Conservation (phyloP, 495 filamentous ascomycete genomes). For the Penicillium dipodomyicola region DNA sequence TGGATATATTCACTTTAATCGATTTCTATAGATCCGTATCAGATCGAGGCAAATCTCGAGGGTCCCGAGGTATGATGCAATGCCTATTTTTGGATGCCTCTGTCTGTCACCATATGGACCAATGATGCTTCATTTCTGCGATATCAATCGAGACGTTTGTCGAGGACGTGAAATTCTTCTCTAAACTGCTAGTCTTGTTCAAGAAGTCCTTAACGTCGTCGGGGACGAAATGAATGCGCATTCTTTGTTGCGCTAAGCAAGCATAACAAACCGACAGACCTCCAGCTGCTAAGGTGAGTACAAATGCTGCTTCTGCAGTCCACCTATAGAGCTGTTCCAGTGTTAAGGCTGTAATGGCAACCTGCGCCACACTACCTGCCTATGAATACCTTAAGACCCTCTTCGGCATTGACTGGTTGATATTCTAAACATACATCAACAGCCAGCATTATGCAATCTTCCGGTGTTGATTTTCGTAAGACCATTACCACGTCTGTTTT, state of each 20-base stretch:
- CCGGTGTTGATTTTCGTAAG: background rate
- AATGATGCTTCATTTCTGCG: too few relatives aligned
- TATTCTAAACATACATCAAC: background rate
- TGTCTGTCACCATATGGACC: too few relatives aligned
- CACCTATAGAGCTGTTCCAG: background rate
- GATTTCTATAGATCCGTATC: background rate
- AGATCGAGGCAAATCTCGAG: too few relatives aligned
- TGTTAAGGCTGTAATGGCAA: background rate
- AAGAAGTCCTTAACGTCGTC: background rate
- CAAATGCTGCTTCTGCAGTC: background rate
- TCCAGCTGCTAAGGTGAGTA: background rate
- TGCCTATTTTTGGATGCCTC: too few relatives aligned
- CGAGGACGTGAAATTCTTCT: background rate
- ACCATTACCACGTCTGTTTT: background rate
- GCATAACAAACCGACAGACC: background rate
- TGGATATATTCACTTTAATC: too few relatives aligned
- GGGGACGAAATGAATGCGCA: background rate
- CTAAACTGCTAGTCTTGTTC: background rate
- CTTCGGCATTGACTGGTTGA: background rate
- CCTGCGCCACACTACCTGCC: background rate
- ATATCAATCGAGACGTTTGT: too few relatives aligned
- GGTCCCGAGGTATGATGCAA: too few relatives aligned
- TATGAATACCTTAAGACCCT: background rate
- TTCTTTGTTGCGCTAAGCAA: background rate
- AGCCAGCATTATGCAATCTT: background rate